A percentile compares a stretch with the other conserved stretches of the same genome.
phyloP scores from a whole-genome alignment of 2,329 filamentous ascomycete species.

The Pochonia chlamydosporia region DNA sequence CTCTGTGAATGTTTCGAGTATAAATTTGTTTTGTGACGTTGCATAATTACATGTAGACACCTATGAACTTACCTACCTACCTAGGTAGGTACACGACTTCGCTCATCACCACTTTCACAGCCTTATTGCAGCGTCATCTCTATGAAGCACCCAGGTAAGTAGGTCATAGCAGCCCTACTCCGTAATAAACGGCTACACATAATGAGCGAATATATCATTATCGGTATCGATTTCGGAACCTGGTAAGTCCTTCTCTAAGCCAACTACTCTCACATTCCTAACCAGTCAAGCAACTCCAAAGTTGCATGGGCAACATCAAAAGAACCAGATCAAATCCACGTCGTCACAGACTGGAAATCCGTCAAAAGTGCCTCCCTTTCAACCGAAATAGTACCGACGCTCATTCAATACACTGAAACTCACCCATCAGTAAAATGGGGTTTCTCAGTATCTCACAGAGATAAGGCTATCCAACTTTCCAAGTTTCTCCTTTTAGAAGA shows the following conservation, averaged over 20 bases:
- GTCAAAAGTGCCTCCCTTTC: slow-evolving; percentile 18
- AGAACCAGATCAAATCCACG: slow-evolving; percentile 19
- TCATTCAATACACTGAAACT: too few species aligned
- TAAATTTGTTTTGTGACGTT: too few species aligned
- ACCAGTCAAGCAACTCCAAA: slow-evolving; percentile 26
- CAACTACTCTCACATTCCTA: slow-evolving; percentile 1
- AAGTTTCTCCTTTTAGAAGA: slow-evolving; percentile 33
- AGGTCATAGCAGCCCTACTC: neutral
- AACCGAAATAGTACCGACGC: slow-evolving; percentile 24
- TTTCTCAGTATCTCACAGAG: slow-evolving; percentile 18
- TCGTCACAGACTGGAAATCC: slow-evolving; percentile 25
- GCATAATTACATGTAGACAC: too few species aligned
- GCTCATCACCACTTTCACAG: too few species aligned
- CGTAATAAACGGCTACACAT: neutral
- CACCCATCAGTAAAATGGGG: slow-evolving; percentile 30
- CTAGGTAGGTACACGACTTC: too few species aligned
- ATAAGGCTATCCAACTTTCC: slow-evolving; percentile 30
- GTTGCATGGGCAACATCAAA: slow-evolving; percentile 30
- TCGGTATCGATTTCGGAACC: slow-evolving; percentile 42
- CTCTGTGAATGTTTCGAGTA: too few species aligned
- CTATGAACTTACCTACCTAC: too few species aligned
- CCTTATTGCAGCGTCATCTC: too few species aligned
- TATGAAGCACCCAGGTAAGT: neutral
- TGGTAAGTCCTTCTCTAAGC: slow-evolving; percentile 24
- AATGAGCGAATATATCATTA: slow-evolving; percentile 18